phyloP scores from a whole-genome alignment of 208 protist genomes.

The Trypanosoma caninum region DNA sequence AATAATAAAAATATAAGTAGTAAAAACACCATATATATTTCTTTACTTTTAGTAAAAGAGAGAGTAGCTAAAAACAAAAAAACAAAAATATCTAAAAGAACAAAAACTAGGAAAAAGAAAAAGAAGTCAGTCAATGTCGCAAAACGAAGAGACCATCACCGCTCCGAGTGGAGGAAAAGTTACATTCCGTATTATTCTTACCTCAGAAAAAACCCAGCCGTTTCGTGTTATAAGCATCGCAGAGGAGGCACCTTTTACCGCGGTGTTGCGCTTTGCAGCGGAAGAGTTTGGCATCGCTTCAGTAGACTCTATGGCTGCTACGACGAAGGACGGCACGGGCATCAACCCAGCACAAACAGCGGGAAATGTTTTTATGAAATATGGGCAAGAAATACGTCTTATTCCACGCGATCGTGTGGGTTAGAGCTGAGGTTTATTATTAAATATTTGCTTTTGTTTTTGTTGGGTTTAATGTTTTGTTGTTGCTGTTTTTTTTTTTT shows the following conservation, averaged over 20 bases:
- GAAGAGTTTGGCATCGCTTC: conserved; percentile 89
- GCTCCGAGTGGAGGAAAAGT: conserved; percentile 57
- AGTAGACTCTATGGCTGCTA: conserved; percentile 81
- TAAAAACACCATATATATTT: not conserved
- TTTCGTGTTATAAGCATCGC: conserved; percentile 91
- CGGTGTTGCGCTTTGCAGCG: conserved; percentile 93
- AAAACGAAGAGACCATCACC: conserved; percentile 3
- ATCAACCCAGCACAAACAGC: conserved; percentile 94
- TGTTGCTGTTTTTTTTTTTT: not conserved
- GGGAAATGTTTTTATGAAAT: conserved; percentile 94
- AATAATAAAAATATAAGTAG: not conserved
- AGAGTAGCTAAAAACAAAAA: no score
- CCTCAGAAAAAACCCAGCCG: conserved; percentile 76
- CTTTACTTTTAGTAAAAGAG: no score
- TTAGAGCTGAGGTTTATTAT: no score
- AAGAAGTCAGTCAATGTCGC: conserved; percentile 12
- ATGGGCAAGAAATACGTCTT: conserved; percentile 92
- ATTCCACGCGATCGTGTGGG: conserved; percentile 95
- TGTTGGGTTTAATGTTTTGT: not conserved
- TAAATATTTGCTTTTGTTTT: not conserved
- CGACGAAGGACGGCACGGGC: conserved; percentile 93
- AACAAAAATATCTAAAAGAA: not conserved
- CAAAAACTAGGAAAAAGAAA: not conserved
- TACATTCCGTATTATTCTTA: conserved; percentile 79
- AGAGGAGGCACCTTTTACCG: conserved; percentile 95